Evolutionary conservation across 805 yeast species (phyloP).

Genomic region (Lipomyces japonicus): DNA sequence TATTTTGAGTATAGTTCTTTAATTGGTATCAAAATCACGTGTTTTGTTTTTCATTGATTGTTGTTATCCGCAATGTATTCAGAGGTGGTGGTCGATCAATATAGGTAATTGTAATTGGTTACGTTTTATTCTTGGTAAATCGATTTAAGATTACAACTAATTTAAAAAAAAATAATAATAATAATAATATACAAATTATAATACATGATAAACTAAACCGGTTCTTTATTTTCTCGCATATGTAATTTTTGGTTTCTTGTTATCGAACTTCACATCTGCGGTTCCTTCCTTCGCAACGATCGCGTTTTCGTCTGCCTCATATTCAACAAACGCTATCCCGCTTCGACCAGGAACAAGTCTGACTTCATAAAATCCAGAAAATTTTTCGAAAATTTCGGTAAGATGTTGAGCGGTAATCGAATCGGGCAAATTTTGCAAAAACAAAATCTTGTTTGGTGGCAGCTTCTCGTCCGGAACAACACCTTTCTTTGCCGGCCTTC

Average conservation of each 20-base stretch:
- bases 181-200: not conserved
- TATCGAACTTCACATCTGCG: constrained; percentile 31
- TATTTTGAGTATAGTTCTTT: not conserved
- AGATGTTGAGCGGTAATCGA: constrained; percentile 44
- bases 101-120: not conserved
- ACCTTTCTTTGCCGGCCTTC: constrained; percentile 22
- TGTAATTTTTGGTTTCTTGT: constrained; percentile 31
- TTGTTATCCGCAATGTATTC: not conserved
- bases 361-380: constrained; percentile 60
- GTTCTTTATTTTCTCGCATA: constrained; percentile 37
- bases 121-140: too few relatives aligned
- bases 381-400: constrained; percentile 45
- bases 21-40: not conserved
- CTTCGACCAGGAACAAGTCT: constrained; percentile 63
- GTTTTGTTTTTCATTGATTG: not conserved
- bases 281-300: constrained; percentile 39
- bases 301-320: constrained; percentile 53
- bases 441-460: constrained; percentile 68
- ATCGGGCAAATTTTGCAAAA: constrained; percentile 61
- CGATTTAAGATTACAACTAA: not conserved
- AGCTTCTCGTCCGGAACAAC: constrained; percentile 31
- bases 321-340: constrained; percentile 75
- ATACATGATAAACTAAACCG: not conserved
- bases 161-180: too few relatives aligned
- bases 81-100: too few relatives aligned